Evolutionary conservation across 768 basidiomycete species (phyloP).

Genomic region (Pisolithus sp.): DNA sequence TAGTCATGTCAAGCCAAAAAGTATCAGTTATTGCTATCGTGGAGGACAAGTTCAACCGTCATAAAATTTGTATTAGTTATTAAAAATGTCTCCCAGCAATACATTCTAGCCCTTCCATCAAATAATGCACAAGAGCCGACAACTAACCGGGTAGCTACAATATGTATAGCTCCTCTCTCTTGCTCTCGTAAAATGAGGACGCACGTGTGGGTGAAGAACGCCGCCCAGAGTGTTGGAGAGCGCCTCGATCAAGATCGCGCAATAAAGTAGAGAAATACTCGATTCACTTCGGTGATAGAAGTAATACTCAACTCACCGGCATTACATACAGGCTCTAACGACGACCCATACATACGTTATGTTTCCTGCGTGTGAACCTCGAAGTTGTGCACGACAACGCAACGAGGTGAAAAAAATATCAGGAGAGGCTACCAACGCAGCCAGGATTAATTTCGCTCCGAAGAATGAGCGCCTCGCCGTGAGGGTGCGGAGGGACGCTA

Average conservation of each 20-base stretch:
- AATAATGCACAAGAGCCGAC: slow-evolving; percentile 23
- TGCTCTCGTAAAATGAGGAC: slow-evolving; percentile 97
- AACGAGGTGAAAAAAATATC: slow-evolving; percentile 38
- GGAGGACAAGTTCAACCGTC: not conserved
- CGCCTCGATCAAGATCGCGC: slow-evolving; percentile 23
- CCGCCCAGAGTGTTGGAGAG: slow-evolving; percentile 98
- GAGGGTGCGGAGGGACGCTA: slow-evolving; percentile 60
- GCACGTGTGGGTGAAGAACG: slow-evolving; percentile 63
- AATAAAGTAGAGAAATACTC: not conserved
- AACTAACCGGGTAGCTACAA: slow-evolving; percentile 30
- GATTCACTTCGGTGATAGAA: not conserved
- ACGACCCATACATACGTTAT: slow-evolving; percentile 11
- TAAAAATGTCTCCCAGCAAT: slow-evolving; percentile 24
- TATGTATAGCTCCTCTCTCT: slow-evolving; percentile 36
- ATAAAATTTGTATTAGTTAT: not conserved
- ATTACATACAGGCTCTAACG: not conserved
- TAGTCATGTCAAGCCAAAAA: slow-evolving; percentile 13
- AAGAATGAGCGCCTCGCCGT: slow-evolving; percentile 82
- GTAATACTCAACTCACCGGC: slow-evolving; percentile 12
- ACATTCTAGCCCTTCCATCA: slow-evolving; percentile 29
- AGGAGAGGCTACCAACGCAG: slow-evolving; percentile 24
- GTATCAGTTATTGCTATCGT: not conserved
- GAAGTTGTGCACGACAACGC: slow-evolving; percentile 26
- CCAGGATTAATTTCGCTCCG: slow-evolving; percentile 56
- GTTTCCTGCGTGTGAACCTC: slow-evolving; percentile 51